Percentiles rank a stretch among this genome's conserved stretches.
These are phyloP conservation scores for Mollisia scopiformis DNA, from an alignment of 2,329 filamentous ascomycete species.

Conservation along the genomic window DNA sequence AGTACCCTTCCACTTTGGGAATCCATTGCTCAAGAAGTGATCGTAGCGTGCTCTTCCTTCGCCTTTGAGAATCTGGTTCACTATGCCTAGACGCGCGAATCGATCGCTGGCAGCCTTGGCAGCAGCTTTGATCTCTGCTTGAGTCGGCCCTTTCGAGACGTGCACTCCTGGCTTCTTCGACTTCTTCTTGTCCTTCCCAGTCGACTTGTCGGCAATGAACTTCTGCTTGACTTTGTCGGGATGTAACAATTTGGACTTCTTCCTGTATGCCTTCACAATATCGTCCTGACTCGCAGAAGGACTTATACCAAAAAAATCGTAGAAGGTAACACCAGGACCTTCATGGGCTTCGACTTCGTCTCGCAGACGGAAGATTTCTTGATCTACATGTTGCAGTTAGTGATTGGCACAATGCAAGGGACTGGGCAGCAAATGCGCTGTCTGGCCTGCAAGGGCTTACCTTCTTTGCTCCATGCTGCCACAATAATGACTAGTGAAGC, in stretches of 20 bases:
- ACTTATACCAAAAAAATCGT: conserved; percentile 84
- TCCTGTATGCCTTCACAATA: conserved; percentile 92
- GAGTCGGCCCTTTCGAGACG: conserved; percentile 71
- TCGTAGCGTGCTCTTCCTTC: conserved; percentile 86
- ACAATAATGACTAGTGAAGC: conserved; percentile 33
- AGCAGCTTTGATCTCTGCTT: conserved; percentile 76
- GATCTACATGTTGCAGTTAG: conserved; percentile 61
- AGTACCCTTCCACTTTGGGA: conserved; percentile 94
- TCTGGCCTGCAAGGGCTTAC: conserved; percentile 26
- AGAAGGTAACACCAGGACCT: conserved; percentile 83
- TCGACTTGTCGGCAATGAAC: conserved; percentile 69
- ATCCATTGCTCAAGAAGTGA: conserved; percentile 89
- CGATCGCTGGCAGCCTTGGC: conserved; percentile 81
- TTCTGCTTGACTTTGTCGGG: conserved; percentile 94
- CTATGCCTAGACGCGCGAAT: conserved; percentile 82
- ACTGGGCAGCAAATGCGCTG: conserved; percentile 8
- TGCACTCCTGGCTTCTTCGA: conserved; percentile 63
- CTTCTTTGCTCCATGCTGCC: conserved; percentile 43
- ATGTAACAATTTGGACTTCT: conserved; percentile 80
- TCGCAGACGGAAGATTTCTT: conserved; percentile 94
- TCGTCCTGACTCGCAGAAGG: conserved; percentile 79
- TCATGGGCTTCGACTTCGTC: conserved; percentile 82
- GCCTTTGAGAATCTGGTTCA: conserved; percentile 84
- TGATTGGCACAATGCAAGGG: conserved; percentile 8
- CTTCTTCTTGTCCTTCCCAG: conserved; percentile 53